Evolutionary conservation across 164 flowering plant genomes (phyloP).

Genomic region (Akebia trifoliata): DNA sequence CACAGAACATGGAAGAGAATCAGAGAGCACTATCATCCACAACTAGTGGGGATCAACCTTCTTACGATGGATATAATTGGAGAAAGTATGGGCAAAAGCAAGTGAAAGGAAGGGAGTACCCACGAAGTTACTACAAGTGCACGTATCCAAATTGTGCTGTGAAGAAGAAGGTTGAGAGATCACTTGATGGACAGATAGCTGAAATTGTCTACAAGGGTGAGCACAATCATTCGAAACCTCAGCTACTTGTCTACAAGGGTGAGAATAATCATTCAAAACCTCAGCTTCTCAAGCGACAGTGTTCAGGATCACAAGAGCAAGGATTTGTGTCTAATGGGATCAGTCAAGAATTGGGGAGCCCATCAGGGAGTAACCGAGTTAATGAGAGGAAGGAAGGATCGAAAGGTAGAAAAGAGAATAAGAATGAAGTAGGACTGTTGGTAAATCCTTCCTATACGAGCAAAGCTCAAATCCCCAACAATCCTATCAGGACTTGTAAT

Average conservation of each 20-base stretch:
- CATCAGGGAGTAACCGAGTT: slow-evolving; percentile 21
- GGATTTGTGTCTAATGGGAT: slow-evolving; percentile 36
- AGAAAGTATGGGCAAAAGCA: slow-evolving; percentile 98
- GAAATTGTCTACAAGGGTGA: slow-evolving; percentile 96
- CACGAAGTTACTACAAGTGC: slow-evolving; percentile 90
- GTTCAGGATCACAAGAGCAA: slow-evolving; percentile 34
- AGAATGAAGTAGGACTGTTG: slow-evolving; percentile 30
- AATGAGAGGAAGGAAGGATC: slow-evolving; percentile 39
- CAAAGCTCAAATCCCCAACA: slow-evolving; percentile 21
- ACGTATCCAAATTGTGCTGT: slow-evolving; percentile 88
- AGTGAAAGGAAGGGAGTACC: slow-evolving; percentile 94
- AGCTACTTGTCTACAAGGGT: no score
- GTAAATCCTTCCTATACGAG: slow-evolving; percentile 23
- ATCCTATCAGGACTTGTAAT: slow-evolving; percentile 24
- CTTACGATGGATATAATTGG: slow-evolving; percentile 95
- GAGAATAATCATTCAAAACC: slow-evolving; percentile 89
- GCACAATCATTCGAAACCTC: no score
- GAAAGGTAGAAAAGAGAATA: slow-evolving; percentile 36
- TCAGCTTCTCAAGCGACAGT: slow-evolving; percentile 49
- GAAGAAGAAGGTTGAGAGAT: slow-evolving; percentile 89
- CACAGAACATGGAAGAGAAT: slow-evolving; percentile 38
- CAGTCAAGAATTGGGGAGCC: slow-evolving; percentile 29
- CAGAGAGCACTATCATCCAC: slow-evolving; percentile 24
- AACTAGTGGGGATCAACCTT: slow-evolving; percentile 42
- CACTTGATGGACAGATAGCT: slow-evolving; percentile 78